These are phyloP conservation scores for Fusarium pseudocircinatum DNA, from an alignment of 2,329 filamentous ascomycete genomes.

Conservation along the genomic window DNA sequence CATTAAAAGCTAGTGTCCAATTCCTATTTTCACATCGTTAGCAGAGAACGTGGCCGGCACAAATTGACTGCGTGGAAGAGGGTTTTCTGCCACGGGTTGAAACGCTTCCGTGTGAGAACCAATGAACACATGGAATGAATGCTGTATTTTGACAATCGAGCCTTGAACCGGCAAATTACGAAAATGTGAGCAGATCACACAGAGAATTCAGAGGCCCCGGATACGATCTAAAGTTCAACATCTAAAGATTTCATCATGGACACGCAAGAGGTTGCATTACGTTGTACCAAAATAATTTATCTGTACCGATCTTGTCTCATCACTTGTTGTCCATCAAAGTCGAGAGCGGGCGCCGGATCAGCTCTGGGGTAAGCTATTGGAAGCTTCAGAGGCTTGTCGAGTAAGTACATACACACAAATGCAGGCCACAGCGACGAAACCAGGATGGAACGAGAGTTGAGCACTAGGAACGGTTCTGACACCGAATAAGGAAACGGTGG, in stretches of 20 bases:
- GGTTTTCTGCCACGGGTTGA: constrained; percentile 1
- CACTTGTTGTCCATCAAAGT: constrained; percentile 15
- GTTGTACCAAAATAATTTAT: constrained; percentile 8
- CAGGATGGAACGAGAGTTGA: constrained; percentile 32
- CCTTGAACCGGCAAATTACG: not conserved
- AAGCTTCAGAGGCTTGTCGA: constrained; percentile 32
- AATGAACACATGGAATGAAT: constrained; percentile 14
- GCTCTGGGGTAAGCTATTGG: constrained; percentile 30
- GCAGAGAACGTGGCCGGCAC: not conserved
- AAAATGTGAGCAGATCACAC: not conserved
- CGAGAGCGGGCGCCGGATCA: constrained; percentile 19
- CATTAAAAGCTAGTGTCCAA: too few relatives aligned
- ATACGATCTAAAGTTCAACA: not conserved
- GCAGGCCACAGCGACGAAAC: constrained; percentile 35
- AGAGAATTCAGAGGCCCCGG: not conserved
- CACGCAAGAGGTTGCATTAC: constrained; percentile 16
- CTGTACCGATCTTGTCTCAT: constrained; percentile 37
- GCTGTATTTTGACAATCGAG: not conserved
- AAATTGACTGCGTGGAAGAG: not conserved
- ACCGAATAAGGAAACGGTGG: constrained; percentile 39
- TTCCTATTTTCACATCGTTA: not conserved
- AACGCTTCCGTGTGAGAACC: constrained; percentile 8
- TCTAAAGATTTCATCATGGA: constrained; percentile 53
- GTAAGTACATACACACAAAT: not conserved
- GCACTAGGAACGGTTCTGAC: constrained; percentile 38